Percentiles rank a stretch among this genome's conserved stretches.
phyloP scores from a whole-genome alignment of 768 basidiomycete genomes.

The Leccinum pellstonianum region DNA sequence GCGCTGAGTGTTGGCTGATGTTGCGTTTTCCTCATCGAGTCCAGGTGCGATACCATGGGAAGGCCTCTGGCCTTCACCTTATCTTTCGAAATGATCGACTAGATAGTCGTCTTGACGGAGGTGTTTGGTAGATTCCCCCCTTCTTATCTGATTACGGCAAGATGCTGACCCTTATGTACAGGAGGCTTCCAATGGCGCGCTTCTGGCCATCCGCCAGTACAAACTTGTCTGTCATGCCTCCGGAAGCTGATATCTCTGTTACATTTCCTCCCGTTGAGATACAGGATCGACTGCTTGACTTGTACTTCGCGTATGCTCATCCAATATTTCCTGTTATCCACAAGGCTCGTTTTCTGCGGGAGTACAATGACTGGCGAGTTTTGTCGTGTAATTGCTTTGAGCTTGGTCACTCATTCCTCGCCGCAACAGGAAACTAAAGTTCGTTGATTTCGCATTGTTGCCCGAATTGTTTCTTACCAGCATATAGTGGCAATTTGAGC shows the following conservation, averaged over 20 bases:
- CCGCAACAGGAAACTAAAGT: conserved; percentile 29
- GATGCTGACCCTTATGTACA: conserved; percentile 30
- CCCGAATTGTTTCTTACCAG: conserved; percentile 16
- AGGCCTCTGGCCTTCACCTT: conserved; percentile 72
- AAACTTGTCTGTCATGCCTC: conserved; percentile 35
- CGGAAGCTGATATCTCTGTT: conserved; percentile 45
- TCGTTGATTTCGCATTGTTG: not conserved
- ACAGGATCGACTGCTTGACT: conserved; percentile 66
- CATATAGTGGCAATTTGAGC: conserved; percentile 37
- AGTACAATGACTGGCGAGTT: conserved; percentile 54
- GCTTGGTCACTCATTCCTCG: conserved; percentile 3
- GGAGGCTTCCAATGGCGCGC: conserved; percentile 72
- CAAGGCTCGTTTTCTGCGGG: conserved; percentile 63
- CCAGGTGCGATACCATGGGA: conserved; percentile 83
- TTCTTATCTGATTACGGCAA: conserved; percentile 1
- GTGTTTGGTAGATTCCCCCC: conserved; percentile 52
- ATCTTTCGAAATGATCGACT: conserved; percentile 62
- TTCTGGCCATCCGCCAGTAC: conserved; percentile 66
- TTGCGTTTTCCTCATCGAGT: conserved; percentile 13
- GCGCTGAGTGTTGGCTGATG: conserved; percentile 2
- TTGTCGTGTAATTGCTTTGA: not conserved
- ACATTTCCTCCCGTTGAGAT: conserved; percentile 58
- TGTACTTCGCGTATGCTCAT: conserved; percentile 84
- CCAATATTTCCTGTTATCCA: conserved; percentile 82
- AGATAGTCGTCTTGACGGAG: conserved; percentile 66